A percentile compares a stretch with the other conserved stretches of the same genome.
These are phyloP conservation scores for Umbelopsis isabellina DNA, from an alignment of 192 early-diverging fungal genomes.

Conservation along the genomic window DNA sequence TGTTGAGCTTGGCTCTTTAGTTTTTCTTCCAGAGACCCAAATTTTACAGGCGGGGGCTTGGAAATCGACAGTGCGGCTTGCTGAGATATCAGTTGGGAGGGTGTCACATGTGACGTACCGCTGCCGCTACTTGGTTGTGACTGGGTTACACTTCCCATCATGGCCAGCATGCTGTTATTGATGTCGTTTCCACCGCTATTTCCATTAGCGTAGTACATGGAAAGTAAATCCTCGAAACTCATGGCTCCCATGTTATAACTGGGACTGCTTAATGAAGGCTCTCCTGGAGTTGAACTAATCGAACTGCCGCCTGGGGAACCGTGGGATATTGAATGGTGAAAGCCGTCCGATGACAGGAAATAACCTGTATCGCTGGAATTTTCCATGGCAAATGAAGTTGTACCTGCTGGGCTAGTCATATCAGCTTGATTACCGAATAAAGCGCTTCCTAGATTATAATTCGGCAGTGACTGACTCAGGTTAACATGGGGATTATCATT, in stretches of 20 bases:
- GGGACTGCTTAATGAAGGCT: neutral
- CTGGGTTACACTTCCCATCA: conserved; percentile 19
- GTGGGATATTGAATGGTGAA: conserved; percentile 20
- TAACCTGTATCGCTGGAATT: neutral
- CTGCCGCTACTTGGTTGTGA: neutral
- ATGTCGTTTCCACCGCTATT: conserved; percentile 13
- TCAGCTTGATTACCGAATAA: neutral
- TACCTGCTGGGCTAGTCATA: neutral
- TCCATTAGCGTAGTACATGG: conserved; percentile 25
- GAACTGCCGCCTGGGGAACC: conserved; percentile 4
- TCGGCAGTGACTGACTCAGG: conserved; percentile 8
- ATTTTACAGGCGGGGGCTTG: conserved; percentile 4
- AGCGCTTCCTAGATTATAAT: neutral
- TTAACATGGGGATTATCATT: neutral
- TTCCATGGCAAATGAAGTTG: neutral
- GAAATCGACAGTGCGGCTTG: neutral
- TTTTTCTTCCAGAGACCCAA: conserved; percentile 1
- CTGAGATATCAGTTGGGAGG: conserved; percentile 16
- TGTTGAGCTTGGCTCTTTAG: conserved; percentile 7
- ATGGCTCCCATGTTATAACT: conserved; percentile 25
- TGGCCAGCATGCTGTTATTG: conserved; percentile 21
- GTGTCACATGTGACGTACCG: conserved; percentile 20
- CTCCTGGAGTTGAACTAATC: neutral
- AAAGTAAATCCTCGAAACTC: conserved; percentile 30
- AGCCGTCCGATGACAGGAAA: neutral